Evolutionary conservation across 495 filamentous ascomycete genomes (phyloP), one percentile per base, ranked within the genome.

Genomic region (Neurospora sp.): DNA sequence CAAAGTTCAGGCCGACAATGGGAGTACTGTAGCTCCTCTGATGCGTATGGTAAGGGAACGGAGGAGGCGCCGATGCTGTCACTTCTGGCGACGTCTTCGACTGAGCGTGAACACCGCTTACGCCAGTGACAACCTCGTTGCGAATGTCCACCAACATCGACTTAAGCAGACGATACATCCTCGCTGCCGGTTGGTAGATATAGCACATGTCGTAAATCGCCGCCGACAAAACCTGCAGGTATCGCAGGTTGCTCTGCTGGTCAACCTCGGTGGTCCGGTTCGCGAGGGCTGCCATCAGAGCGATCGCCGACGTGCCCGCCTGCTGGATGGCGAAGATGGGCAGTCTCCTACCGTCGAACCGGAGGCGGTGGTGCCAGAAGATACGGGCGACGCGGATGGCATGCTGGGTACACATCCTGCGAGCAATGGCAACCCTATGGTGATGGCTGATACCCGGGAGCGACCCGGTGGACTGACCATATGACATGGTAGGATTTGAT

Each of bases 401-500:
- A 70, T 86, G 85, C 72, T 87, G 85, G 0, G 85, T 88, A 77
- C 86, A 88, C 70, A 85, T 84, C 44, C 81, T 82, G 18, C 84
- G 81, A 18, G 83, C 83, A 39, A 86, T 75, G 18, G 82, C 80
- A 37, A 83, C 80, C 75, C 83, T 80, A 74, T 82, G 84, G 70
- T 85, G 81, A 18, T 82, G 74, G 31, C 71, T 75, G n/a, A 71
- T 71, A 10, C 74, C 71, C 11, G 72, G 54, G 4, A 46, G 66
- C 11, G 74, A 16, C 10, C 66, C 39, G 69, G 35, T 18, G 23
- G 71, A 72, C 42, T 60, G 72, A 18, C 44, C 37, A 4, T 72
- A 71, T 3, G 72, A 73, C 9, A 77, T 70, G 20, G 78, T 71
- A 46, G 85, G 79, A 18, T 35, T 35, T 3, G 27, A 66, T 18